Evolutionary conservation across 2,329 filamentous ascomycete genomes (phyloP), one percentile per base, ranked within the genome.

Genomic region (Colletotrichum spaethianum): DNA sequence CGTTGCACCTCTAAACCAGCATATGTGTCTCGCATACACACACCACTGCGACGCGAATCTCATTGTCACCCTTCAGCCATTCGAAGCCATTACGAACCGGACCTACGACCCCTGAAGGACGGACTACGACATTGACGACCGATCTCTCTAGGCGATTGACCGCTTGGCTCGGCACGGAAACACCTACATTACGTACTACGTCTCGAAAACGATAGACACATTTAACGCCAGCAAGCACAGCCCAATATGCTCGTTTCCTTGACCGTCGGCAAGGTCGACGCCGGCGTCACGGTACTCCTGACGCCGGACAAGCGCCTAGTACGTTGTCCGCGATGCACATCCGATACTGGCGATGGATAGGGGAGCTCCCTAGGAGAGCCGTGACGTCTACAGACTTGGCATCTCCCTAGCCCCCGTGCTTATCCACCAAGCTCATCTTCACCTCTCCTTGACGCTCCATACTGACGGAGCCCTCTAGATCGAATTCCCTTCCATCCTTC

Each of bases 231-330:
- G 42, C 38, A 53, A 63, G 53, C 59, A 55, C 44, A 60, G 23
- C 53, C 33, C 77, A 88, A 81, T 62, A 98, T 99, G 96, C 89
- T 98, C 80, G 94, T 99, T 84, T 98, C 96, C 76, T 89, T 99
- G 81, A 98, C 96, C 62, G 96, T 99, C 84, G 96, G 96, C 87
- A 99, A 99, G 87, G 96, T 99, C 84, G 96, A 99, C 84, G 96
- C 96, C 79, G 96, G 96, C 84, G 96, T 99, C 81, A 97, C 96
- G 61, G 96, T 99, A 74, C 92, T 99, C 67, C 87, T 99, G 80
- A 99, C 96, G 59, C 93, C 97, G 81, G 96, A 99, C 84, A 98
- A 98, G 85, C 93, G 96, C 81, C 89, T 99, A 78, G 96, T 98
- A 90, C 79, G 92, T 83, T 73, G 56, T 73, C 68, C n/a, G 11